Conservation (phyloP, 345 rosid species). For the Balakata baccata region DNA sequence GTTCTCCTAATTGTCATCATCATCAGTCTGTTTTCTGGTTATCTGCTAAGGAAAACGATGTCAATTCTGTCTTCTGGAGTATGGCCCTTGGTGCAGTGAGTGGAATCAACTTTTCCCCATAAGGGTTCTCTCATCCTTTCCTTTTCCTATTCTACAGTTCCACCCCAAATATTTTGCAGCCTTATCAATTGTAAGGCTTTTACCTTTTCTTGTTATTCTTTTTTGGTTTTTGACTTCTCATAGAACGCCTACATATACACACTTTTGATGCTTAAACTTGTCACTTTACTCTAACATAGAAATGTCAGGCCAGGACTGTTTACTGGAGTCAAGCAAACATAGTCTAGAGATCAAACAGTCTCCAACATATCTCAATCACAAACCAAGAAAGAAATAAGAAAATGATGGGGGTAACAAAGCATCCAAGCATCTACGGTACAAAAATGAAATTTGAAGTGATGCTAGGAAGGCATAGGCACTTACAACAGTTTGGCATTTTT, state of each 20-base stretch:
- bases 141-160: background rate
- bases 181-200: background rate
- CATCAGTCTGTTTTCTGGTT: background rate
- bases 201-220: background rate
- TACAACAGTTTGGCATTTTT: constrained; percentile 92
- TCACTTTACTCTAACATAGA: background rate
- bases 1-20: background rate
- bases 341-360: background rate
- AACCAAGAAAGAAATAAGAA: background rate
- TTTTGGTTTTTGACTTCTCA: background rate
- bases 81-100: background rate
- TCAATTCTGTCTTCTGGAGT: background rate
- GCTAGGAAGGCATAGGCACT: constrained; percentile 26
- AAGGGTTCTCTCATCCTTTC: background rate
- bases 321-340: background rate
- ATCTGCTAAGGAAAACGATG: background rate
- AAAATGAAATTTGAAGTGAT: constrained; percentile 1
- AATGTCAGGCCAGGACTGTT: background rate
- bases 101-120: background rate
- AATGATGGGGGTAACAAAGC: background rate
- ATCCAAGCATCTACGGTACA: background rate
- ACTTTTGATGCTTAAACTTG: background rate
- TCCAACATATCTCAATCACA: background rate
- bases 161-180: background rate
- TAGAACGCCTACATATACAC: background rate